A percentile compares a stretch with the other conserved stretches of the same genome.
Conservation (phyloP, 2,329 filamentous ascomycete genomes). For the Pseudocercospora ulei region DNA sequence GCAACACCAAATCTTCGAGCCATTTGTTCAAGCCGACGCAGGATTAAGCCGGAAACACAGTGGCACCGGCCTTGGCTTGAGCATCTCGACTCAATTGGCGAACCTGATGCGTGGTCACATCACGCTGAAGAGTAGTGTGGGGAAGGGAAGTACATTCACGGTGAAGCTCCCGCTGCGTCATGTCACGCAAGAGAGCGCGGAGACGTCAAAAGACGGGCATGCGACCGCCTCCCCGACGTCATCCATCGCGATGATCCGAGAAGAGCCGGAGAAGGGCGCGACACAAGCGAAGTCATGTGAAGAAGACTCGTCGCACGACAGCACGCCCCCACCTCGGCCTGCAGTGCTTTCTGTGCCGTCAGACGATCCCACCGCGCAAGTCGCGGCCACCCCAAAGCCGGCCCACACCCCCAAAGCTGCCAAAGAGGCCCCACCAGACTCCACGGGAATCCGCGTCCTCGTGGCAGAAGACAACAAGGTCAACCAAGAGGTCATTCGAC, state of each 20-base stretch:
- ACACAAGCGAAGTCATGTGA: too few relatives aligned
- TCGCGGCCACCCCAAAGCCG: conserved; percentile 29
- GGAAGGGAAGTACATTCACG: conserved; percentile 68
- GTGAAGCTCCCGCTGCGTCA: conserved; percentile 74
- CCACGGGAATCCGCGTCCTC: conserved; percentile 64
- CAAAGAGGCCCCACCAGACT: conserved; percentile 48
- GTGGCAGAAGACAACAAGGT: conserved; percentile 72
- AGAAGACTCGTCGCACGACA: not conserved
- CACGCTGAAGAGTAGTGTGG: conserved; percentile 58
- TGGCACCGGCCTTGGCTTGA: conserved; percentile 76
- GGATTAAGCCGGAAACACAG: conserved; percentile 86
- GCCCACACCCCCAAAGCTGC: conserved; percentile 46
- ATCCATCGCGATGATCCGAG: conserved; percentile 7
- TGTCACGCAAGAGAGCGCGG: conserved; percentile 34
- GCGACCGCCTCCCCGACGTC: conserved; percentile 7
- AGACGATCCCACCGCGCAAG: conserved; percentile 29
- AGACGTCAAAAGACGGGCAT: conserved; percentile 2
- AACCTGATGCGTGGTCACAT: conserved; percentile 74
- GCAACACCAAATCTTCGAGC: conserved; percentile 78
- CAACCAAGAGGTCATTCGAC: conserved; percentile 52
- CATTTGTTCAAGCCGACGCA: conserved; percentile 83
- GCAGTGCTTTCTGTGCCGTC: not conserved
- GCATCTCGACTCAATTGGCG: conserved; percentile 80
- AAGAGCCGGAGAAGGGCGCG: not conserved
- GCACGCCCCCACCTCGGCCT: not conserved